Evolutionary conservation across 2,329 filamentous ascomycete species (phyloP).

Genomic region (Fusarium cyanostomum): DNA sequence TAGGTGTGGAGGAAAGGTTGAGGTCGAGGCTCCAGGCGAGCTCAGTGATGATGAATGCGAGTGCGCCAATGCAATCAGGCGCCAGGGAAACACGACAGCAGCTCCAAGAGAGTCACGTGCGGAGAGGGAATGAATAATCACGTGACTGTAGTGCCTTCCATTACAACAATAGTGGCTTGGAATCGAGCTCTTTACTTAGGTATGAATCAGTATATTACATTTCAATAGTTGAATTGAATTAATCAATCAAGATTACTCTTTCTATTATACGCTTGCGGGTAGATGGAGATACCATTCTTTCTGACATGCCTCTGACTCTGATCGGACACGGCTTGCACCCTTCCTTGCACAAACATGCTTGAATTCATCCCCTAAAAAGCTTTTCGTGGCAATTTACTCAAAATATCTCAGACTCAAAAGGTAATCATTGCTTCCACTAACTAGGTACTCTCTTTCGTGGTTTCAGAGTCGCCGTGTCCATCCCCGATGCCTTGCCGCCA

Average conservation of each 20-base stretch:
- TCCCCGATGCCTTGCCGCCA: neutral
- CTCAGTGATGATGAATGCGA: conserved; percentile 49
- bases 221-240: neutral
- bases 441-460: neutral
- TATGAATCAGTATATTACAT: neutral
- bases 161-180: neutral
- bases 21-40: conserved; percentile 39
- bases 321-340: no score
- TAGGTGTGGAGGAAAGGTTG: conserved; percentile 38
- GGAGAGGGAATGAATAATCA: neutral
- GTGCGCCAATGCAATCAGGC: conserved; percentile 50
- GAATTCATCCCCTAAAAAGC: no score
- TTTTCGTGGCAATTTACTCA: no score
- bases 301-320: no score
- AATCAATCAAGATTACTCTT: neutral
- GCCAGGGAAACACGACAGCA: conserved; percentile 58
- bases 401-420: no score
- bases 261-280: no score
- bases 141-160: conserved; percentile 17
- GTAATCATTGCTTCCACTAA: neutral
- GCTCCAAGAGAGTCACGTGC: conserved; percentile 46
- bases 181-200: neutral
- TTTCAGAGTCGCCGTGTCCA: neutral
- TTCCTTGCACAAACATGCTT: no score
- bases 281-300: no score